Percentiles rank a stretch among this genome's conserved stretches.
Evolutionary conservation across 768 basidiomycete species (phyloP).

Genomic region (Boletus eberwhitei): DNA sequence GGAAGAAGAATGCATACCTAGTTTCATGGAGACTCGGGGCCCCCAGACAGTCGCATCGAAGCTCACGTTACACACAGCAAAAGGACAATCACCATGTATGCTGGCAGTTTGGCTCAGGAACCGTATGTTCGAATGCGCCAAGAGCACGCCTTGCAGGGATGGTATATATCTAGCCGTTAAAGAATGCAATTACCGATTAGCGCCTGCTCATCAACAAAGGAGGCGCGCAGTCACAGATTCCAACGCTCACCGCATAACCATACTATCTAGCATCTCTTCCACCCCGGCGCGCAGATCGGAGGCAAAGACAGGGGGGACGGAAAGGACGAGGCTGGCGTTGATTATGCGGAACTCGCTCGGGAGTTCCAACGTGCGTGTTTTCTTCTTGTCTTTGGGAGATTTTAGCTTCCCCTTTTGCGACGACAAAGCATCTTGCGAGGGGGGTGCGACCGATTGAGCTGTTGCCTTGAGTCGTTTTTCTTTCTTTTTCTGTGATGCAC

Average conservation of each 20-base stretch:
- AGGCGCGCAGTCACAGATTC: conserved; percentile 1
- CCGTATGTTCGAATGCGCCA: conserved; percentile 76
- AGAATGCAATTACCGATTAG: not conserved
- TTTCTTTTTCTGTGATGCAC: conserved; percentile 35
- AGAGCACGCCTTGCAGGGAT: conserved; percentile 80
- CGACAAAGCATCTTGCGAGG: conserved; percentile 7
- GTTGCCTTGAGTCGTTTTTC: conserved; percentile 28
- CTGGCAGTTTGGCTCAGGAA: conserved; percentile 64
- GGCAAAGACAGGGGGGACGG: conserved; percentile 81
- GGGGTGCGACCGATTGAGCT: not conserved
- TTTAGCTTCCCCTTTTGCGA: conserved; percentile 22
- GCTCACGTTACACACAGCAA: conserved; percentile 64
- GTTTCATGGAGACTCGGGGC: conserved; percentile 75
- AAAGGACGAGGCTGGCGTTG: conserved; percentile 63
- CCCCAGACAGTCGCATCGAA: conserved; percentile 91
- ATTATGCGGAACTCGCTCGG: conserved; percentile 58
- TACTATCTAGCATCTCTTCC: conserved; percentile 87
- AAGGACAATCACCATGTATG: conserved; percentile 83
- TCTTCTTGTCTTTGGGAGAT: conserved; percentile 35
- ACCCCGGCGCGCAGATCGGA: conserved; percentile 69
- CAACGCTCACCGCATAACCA: conserved; percentile 83
- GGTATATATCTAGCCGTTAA: conserved; percentile 70
- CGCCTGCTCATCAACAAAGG: not conserved
- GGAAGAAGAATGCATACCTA: conserved; percentile 51
- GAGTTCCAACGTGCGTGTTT: conserved; percentile 31